Evolutionary conservation across 2,329 filamentous ascomycete species (phyloP).

Genomic region (Tolypocladium cylindrosporum): DNA sequence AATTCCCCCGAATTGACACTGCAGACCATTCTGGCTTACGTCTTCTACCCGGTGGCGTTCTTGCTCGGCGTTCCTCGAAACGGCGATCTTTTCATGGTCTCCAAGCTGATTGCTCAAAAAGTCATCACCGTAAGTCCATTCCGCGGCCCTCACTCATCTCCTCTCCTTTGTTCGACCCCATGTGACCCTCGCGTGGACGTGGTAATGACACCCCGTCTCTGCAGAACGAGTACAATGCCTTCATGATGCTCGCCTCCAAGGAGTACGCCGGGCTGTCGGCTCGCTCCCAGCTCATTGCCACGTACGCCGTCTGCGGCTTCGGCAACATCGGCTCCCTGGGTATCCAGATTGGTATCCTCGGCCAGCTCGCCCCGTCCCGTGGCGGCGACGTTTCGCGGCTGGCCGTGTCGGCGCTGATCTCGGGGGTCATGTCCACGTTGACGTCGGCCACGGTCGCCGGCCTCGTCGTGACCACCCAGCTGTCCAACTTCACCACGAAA

Average conservation of each 20-base stretch:
- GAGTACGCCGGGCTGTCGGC: slow-evolving; percentile 50
- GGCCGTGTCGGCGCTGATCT: slow-evolving; percentile 66
- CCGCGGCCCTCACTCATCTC: neutral
- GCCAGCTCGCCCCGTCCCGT: slow-evolving; percentile 67
- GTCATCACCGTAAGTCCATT: slow-evolving; percentile 52
- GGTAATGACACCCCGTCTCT: neutral
- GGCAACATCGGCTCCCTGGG: slow-evolving; percentile 83
- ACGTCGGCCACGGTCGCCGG: slow-evolving; percentile 71
- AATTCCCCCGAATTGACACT: slow-evolving; percentile 58
- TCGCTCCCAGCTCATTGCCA: slow-evolving; percentile 71
- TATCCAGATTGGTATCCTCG: slow-evolving; percentile 81
- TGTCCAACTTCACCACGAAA: slow-evolving; percentile 6
- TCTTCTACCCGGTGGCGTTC: slow-evolving; percentile 71
- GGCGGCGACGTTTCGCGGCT: slow-evolving; percentile 66
- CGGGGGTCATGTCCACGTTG: slow-evolving; percentile 69
- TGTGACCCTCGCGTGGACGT: too few species aligned
- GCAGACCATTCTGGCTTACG: slow-evolving; percentile 65
- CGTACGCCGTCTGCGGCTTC: slow-evolving; percentile 75
- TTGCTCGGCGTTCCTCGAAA: slow-evolving; percentile 65
- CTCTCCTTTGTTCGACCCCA: neutral
- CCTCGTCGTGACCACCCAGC: slow-evolving; percentile 53
- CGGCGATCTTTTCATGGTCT: slow-evolving; percentile 59
- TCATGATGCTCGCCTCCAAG: slow-evolving; percentile 39
- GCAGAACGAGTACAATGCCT: slow-evolving; percentile 71
- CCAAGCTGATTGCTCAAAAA: slow-evolving; percentile 73